Conservation (phyloP, 495 filamentous ascomycete species). For the Penicillium steckii region DNA sequence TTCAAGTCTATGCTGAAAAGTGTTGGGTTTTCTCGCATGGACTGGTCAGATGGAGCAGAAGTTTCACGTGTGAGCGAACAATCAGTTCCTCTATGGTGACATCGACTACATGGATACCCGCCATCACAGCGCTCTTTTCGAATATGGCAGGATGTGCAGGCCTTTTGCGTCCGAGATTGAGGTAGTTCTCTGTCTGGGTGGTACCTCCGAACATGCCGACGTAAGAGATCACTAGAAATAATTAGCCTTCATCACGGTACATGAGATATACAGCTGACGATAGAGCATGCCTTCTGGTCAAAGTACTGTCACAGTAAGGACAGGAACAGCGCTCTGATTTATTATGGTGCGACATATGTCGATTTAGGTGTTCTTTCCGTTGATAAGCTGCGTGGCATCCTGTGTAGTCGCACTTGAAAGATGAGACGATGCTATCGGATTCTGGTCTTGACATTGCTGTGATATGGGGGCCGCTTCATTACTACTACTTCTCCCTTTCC, state of each 20-base stretch:
- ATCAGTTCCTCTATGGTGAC: conserved; percentile 1
- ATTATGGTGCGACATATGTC: conserved; percentile 15
- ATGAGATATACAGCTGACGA: not conserved
- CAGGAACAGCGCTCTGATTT: conserved; percentile 5
- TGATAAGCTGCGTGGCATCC: conserved; percentile 7
- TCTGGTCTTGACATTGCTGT: no score
- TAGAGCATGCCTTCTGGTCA: conserved; percentile 18
- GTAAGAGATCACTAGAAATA: conserved; percentile 14
- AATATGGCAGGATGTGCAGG: conserved; percentile 15
- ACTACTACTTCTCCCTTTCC: conserved; percentile 9
- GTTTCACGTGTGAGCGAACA: conserved; percentile 2
- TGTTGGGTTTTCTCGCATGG: not conserved
- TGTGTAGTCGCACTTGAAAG: not conserved
- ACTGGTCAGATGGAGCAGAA: not conserved
- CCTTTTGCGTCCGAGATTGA: conserved; percentile 5
- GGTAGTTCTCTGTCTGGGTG: conserved; percentile 9
- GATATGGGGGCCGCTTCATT: conserved; percentile 10
- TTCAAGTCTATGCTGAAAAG: not conserved
- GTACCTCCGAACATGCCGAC: conserved; percentile 16
- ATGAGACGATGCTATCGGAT: no score
- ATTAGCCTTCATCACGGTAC: not conserved
- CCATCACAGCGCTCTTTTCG: conserved; percentile 20
- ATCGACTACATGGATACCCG: conserved; percentile 15
- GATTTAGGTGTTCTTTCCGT: conserved; percentile 26
- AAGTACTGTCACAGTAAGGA: conserved; percentile 12